Conservation (phyloP, 208 protist species). For the Crithidia fasciculata region DNA sequence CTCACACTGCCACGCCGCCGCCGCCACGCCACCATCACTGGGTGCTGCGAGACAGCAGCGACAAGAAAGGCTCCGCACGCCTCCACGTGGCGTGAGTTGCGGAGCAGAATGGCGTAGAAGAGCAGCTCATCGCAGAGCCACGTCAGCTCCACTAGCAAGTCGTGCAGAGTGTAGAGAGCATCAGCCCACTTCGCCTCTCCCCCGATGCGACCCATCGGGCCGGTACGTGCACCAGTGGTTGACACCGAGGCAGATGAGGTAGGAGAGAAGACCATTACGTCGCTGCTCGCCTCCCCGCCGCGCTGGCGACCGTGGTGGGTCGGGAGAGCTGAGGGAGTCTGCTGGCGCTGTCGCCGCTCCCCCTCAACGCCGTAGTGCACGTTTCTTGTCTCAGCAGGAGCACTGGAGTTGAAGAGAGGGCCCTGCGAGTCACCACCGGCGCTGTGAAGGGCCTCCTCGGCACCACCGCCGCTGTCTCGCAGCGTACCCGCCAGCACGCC, state of each 20-base stretch:
- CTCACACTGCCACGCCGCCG: constrained; percentile 34
- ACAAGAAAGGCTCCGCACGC: constrained; percentile 78
- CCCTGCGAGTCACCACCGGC: too few species aligned
- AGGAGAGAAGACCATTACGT: background rate
- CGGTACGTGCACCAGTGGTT: background rate
- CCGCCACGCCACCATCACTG: constrained; percentile 71
- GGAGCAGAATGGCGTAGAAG: constrained; percentile 74
- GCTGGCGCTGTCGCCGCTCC: background rate
- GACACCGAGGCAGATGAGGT: constrained; percentile 6
- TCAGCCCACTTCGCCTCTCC: constrained; percentile 12
- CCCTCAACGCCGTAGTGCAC: constrained; percentile 10
- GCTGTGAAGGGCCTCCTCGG: too few species aligned
- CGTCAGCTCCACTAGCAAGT: constrained; percentile 75
- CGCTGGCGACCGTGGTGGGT: constrained; percentile 9
- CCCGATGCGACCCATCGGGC: background rate
- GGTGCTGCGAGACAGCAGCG: constrained; percentile 62
- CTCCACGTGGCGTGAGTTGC: constrained; percentile 83
- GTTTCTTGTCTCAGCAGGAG: background rate
- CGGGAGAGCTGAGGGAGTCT: background rate
- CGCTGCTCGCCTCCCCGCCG: constrained; percentile 11
- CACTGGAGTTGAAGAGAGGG: too few species aligned
- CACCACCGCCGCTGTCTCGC: constrained; percentile 1
- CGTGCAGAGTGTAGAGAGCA: constrained; percentile 36
- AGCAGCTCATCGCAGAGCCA: constrained; percentile 89
- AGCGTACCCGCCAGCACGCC: background rate